Evolutionary conservation across 1,284 basidiomycete species (phyloP).

Genomic region (Thecaphora thlaspeos): DNA sequence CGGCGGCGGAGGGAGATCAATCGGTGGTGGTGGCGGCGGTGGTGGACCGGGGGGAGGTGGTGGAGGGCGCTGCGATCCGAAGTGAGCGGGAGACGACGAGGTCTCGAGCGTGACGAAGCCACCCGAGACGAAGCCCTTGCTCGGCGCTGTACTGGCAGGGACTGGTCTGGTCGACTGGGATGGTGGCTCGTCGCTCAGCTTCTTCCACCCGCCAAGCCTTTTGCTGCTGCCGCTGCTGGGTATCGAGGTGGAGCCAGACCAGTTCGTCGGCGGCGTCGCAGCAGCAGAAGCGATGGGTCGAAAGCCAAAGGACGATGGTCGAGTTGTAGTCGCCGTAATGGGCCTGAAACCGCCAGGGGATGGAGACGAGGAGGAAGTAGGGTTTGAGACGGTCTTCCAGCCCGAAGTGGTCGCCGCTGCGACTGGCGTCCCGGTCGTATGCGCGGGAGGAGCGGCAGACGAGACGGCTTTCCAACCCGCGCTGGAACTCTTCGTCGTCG

Average conservation of each 20-base stretch:
- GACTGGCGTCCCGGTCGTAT: background rate
- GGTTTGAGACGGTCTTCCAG: background rate
- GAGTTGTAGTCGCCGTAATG: background rate
- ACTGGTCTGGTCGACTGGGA: too few species aligned
- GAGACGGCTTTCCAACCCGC: too few species aligned
- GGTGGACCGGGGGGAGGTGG: background rate
- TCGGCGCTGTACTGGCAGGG: background rate
- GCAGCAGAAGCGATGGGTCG: too few species aligned
- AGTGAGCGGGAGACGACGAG: background rate
- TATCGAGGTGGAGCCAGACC: constrained; percentile 1
- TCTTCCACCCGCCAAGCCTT: constrained; percentile 2
- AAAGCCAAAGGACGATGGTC: background rate
- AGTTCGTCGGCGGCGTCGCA: too few species aligned
- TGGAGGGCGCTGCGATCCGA: too few species aligned
- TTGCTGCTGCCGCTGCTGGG: background rate
- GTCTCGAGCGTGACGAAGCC: background rate
- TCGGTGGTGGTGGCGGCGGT: background rate
- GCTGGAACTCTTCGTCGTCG: too few species aligned
- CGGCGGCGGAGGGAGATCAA: too few species aligned
- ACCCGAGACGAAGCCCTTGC: background rate
- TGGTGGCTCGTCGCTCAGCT: too few species aligned
- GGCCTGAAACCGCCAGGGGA: too few species aligned
- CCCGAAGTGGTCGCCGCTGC: background rate
- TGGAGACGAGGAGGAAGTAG: too few species aligned
- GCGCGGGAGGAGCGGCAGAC: too few species aligned